Evolutionary conservation across 139 green algal species (phyloP), one percentile per base, ranked within the genome.

Genomic region (Chlamydomonas sphaeroides): DNA sequence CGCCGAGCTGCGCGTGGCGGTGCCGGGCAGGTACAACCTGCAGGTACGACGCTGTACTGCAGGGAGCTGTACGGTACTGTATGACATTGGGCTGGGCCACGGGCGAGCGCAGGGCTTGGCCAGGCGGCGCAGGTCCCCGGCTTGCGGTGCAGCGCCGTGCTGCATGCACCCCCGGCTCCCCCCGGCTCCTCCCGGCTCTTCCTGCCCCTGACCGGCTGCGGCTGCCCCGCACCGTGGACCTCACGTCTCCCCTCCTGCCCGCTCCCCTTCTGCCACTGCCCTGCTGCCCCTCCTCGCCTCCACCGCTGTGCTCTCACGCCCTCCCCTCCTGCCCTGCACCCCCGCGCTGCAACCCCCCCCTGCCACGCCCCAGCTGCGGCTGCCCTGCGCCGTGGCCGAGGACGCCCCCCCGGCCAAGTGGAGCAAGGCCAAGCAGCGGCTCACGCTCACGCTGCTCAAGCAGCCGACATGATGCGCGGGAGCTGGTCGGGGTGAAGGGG

Each of bases 391-490:
- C 2, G 75, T 82, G 42, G 26, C 65, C 41, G 75, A 82, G 42
- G 75, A 82, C 62, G 65, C 75, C 30, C 65, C 75, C 28, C n/a
- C 56, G 14, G 75, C 75, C 42, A 82, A 73, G 61, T 82, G 75
- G 75, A 82, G 75, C 75, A 72, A 65, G 41, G 75, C 62, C 41
- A 82, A 82, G 75, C 42, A 32, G 62, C 61, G 41, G 1, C 45
- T 82, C 15, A 82, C 75, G 33, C 42, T 82, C 28, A 49, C 32
- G 41, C 33, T 82, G n/a, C n/a, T n/a, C n/a, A n/a, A n/a, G n/a
- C n/a, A n/a, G n/a, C n/a, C 45, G 14, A 51, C 14, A 51, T n/a
- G n/a, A n/a, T n/a, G n/a, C n/a, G n/a, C n/a, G n/a, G n/a, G n/a
- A n/a, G n/a, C n/a, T n/a, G n/a, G n/a, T n/a, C n/a, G n/a, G n/a